These are phyloP conservation scores for Coniochaeta ligniaria DNA, from an alignment of 2,329 filamentous ascomycete genomes.

Conservation along the genomic window DNA sequence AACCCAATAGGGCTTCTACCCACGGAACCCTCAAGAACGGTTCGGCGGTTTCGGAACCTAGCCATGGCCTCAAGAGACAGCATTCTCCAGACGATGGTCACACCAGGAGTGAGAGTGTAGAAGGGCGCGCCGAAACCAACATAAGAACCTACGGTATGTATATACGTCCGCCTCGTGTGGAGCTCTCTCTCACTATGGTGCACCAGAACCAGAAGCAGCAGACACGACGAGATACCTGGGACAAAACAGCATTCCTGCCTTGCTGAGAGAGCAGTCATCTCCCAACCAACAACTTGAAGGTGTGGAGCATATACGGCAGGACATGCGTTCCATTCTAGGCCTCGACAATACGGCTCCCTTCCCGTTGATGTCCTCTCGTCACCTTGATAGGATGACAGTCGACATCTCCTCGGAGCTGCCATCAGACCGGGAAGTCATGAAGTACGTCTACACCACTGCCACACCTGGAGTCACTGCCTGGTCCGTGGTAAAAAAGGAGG, in stretches of 20 bases:
- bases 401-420: slow-evolving; percentile 57
- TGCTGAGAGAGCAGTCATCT: slow-evolving; percentile 54
- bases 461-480: not conserved
- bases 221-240: slow-evolving; percentile 55
- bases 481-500: not conserved
- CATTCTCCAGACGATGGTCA: slow-evolving; percentile 33
- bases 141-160: slow-evolving; percentile 22
- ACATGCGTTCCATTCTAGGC: slow-evolving; percentile 60
- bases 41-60: slow-evolving; percentile 18
- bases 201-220: slow-evolving; percentile 42
- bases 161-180: not conserved
- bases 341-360: slow-evolving; percentile 61
- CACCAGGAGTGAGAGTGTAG: slow-evolving; percentile 26
- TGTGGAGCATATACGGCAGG: slow-evolving; percentile 49
- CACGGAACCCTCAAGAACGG: slow-evolving; percentile 24
- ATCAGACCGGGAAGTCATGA: slow-evolving; percentile 59
- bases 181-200: not conserved
- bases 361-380: slow-evolving; percentile 57
- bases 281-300: slow-evolving; percentile 43
- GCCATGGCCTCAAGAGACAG: slow-evolving; percentile 30
- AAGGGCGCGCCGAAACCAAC: slow-evolving; percentile 23
- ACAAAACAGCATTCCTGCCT: slow-evolving; percentile 61
- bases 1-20: slow-evolving; percentile 43
- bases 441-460: slow-evolving; percentile 33
- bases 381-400: slow-evolving; percentile 51